A percentile compares a stretch with the other conserved stretches of the same genome.
Evolutionary conservation across 768 basidiomycete species (phyloP).

Genomic region (Pisolithus albus): DNA sequence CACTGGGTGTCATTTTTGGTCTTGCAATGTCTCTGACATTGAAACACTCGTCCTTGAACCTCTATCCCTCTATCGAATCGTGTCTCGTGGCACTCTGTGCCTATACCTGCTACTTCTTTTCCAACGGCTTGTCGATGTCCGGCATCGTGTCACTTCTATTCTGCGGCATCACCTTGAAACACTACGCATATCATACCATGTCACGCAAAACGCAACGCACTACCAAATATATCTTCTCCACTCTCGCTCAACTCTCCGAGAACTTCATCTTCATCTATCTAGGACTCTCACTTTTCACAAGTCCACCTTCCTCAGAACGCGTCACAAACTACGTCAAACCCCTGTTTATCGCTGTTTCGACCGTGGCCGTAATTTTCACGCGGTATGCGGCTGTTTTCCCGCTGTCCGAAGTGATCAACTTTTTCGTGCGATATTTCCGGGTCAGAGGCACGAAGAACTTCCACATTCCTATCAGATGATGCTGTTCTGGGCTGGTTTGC

Average conservation of each 20-base stretch:
- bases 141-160: slow-evolving; percentile 97
- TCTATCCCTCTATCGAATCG: slow-evolving; percentile 93
- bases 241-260: slow-evolving; percentile 90
- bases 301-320: slow-evolving; percentile 66
- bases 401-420: slow-evolving; percentile 89
- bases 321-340: slow-evolving; percentile 89
- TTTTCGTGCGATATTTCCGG: slow-evolving; percentile 82
- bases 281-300: slow-evolving; percentile 93
- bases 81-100: slow-evolving; percentile 92
- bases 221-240: slow-evolving; percentile 92
- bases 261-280: slow-evolving; percentile 99
- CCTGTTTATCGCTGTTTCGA: slow-evolving; percentile 87
- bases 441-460: slow-evolving; percentile 82
- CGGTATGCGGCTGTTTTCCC: slow-evolving; percentile 96
- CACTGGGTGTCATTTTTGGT: slow-evolving; percentile 86
- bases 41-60: slow-evolving; percentile 84
- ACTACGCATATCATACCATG: slow-evolving; percentile 99
- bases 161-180: slow-evolving; percentile 98
- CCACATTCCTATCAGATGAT: slow-evolving; percentile 99
- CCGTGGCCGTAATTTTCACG: slow-evolving; percentile 88
- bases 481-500: slow-evolving; percentile 96
- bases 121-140: slow-evolving; percentile 90
- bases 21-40: slow-evolving; percentile 86
- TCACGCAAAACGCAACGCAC: slow-evolving; percentile 89
- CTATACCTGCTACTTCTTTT: slow-evolving; percentile 98